Conservation (phyloP, 306 rosid species). For the Prunus mume region DNA sequence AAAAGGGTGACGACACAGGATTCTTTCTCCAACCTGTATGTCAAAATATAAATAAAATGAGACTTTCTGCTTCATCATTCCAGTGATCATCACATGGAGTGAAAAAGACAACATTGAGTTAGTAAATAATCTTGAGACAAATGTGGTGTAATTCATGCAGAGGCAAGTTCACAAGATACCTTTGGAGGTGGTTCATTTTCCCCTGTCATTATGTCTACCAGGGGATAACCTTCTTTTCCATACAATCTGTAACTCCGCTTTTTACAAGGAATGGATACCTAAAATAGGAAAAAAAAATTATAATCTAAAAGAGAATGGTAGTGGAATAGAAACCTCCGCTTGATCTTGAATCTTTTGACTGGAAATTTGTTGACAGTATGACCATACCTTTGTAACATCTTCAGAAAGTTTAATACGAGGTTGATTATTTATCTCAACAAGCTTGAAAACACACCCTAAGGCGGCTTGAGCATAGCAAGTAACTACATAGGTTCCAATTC, state of each 20-base stretch:
- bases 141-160: not conserved
- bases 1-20: slow-evolving; percentile 94
- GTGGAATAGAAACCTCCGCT: no score
- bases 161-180: slow-evolving; percentile 47
- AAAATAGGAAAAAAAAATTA: slow-evolving; percentile 17
- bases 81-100: not conserved
- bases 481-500: slow-evolving; percentile 94
- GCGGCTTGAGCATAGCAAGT: slow-evolving; percentile 99
- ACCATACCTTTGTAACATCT: slow-evolving; percentile 91
- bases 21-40: slow-evolving; percentile 85
- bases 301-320: slow-evolving; percentile 2
- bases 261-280: slow-evolving; percentile 99
- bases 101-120: not conserved
- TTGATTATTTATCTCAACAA: slow-evolving; percentile 91
- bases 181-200: slow-evolving; percentile 92
- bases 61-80: slow-evolving; percentile 11
- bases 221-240: slow-evolving; percentile 94
- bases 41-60: slow-evolving; percentile 13
- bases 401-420: slow-evolving; percentile 99
- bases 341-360: not conserved
- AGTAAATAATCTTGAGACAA: not conserved
- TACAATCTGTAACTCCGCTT: slow-evolving; percentile 75
- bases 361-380: slow-evolving; percentile 18
- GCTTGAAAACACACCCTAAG: slow-evolving; percentile 95
- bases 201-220: slow-evolving; percentile 93